Evolutionary conservation across 192 early-diverging fungal genomes (phyloP).

Genomic region (Coemansia furcata): DNA sequence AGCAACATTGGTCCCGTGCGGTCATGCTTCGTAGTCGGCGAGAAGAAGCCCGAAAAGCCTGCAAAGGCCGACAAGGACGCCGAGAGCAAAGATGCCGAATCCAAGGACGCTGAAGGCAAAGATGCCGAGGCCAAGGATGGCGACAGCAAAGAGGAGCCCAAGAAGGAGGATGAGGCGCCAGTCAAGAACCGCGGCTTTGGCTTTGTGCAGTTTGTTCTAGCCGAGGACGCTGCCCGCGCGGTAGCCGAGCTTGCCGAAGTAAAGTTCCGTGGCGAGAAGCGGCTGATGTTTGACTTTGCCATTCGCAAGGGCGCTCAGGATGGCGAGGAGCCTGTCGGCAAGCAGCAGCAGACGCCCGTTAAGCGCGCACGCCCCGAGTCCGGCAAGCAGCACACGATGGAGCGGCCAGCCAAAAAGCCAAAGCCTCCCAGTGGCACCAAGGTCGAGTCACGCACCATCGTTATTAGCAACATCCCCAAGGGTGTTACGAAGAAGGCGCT

Average conservation of each 20-base stretch:
- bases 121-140: constrained; percentile 5
- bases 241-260: constrained; percentile 69
- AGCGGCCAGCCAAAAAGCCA: constrained; percentile 28
- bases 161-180: constrained; percentile 8
- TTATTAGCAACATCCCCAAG: constrained; percentile 56
- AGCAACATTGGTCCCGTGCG: constrained; percentile 83
- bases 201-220: constrained; percentile 78
- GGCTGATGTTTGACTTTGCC: constrained; percentile 78
- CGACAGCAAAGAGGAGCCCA: constrained; percentile 27
- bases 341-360: not conserved
- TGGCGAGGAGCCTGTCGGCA: not conserved
- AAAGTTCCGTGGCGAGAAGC: constrained; percentile 70
- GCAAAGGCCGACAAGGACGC: constrained; percentile 9
- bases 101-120: constrained; percentile 24
- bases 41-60: constrained; percentile 46
- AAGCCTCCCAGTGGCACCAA: constrained; percentile 8
- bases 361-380: constrained; percentile 14
- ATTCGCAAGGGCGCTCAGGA: constrained; percentile 40
- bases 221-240: constrained; percentile 64
- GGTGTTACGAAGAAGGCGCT: constrained; percentile 72
- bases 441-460: constrained; percentile 26
- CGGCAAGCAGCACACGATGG: constrained; percentile 19
- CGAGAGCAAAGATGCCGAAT: not conserved
- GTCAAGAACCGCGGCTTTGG: constrained; percentile 81
- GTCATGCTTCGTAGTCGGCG: constrained; percentile 85